Base-by-base conservation (phyloP, 139 green algal species). In the Coccomyxa sp. region DNA sequence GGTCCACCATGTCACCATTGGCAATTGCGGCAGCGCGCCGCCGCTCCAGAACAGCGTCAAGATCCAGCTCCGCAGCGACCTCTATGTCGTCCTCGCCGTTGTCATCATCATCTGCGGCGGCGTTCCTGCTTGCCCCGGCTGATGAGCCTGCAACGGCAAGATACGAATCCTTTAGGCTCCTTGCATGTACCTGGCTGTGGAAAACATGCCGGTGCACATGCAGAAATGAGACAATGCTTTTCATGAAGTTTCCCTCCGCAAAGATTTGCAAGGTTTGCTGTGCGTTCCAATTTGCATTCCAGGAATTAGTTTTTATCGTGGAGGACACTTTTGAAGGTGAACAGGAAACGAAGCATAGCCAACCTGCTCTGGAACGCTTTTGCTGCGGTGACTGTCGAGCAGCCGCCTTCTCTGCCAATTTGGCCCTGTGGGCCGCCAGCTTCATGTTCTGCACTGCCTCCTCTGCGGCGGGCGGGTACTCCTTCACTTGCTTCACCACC, bases 21-120 rank as follows among this genome's bases (percentile, higher is more conserved):
- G 18, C 18, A 25, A 71, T 11, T 21, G 63, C 63, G 63, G 18
- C 63, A 3, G 18, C 18, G 18, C 63, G 63, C 7, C 63, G 18
- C 18, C 63, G 84, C 85, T 71, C 68, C 76, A 91, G 63, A 25
- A 85, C 76, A 32, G 87, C 77, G n/a, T 91, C 87, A 17, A 91
- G 25, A 14, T 78, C 74, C 58, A 85, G 59, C 79, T 94, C 89
- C 0, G 30, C 81, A 27, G 82, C 85, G 1, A 89, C 31, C 76
- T 84, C 66, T 0, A 89, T 38, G 16, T 81, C 85, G 13, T 89
- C 87, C 13, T 93, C 79, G 79, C 82, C 81, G 84, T 89, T 79
- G 85, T 83, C 85, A 81, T 81, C 67, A 66, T 27, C 80, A 59
- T 27, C 45, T 58, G 79, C 68, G 25, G 82, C 57, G 13, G 58